A percentile compares a stretch with the other conserved stretches of the same genome.
Evolutionary conservation across 306 rosid species (phyloP).

Genomic region (Dalbergia oliveri): DNA sequence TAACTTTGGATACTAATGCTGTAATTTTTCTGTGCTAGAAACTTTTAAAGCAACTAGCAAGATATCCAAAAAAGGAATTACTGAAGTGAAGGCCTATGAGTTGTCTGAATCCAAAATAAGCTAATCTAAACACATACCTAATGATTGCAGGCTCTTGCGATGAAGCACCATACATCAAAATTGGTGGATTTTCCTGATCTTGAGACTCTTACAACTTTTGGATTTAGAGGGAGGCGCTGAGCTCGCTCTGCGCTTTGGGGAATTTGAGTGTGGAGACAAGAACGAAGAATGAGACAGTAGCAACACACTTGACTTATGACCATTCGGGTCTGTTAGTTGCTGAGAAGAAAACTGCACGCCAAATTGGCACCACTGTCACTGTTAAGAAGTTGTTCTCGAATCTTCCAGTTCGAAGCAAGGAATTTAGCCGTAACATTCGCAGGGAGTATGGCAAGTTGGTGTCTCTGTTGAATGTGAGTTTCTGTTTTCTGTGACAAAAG

Average conservation of each 20-base stretch:
- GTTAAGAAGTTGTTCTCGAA: constrained; percentile 79
- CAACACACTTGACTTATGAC: constrained; percentile 78
- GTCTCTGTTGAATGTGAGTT: constrained; percentile 85
- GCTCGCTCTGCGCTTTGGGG: constrained; percentile 87
- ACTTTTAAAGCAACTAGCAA: neutral
- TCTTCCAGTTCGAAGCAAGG: constrained; percentile 90
- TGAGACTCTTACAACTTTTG: constrained; percentile 86
- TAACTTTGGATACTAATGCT: no score
- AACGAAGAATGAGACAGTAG: constrained; percentile 75
- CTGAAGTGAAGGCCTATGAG: neutral
- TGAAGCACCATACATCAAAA: constrained; percentile 90
- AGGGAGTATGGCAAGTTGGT: constrained; percentile 93
- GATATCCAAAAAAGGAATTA: neutral
- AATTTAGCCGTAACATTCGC: constrained; percentile 85
- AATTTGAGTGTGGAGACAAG: constrained; percentile 80
- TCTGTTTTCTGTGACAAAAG: constrained; percentile 11
- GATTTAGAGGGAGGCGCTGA: constrained; percentile 98
- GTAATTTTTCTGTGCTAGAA: no score
- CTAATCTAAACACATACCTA: neutral
- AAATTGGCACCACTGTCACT: constrained; percentile 89
- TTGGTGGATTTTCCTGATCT: constrained; percentile 85
- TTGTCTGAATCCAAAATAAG: neutral
- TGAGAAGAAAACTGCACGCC: constrained; percentile 87
- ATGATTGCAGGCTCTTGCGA: constrained; percentile 70
- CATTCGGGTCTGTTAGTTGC: constrained; percentile 75